Base-by-base conservation (phyloP, 2,329 filamentous ascomycete species). In the Exophiala phaeomuriformis region DNA sequence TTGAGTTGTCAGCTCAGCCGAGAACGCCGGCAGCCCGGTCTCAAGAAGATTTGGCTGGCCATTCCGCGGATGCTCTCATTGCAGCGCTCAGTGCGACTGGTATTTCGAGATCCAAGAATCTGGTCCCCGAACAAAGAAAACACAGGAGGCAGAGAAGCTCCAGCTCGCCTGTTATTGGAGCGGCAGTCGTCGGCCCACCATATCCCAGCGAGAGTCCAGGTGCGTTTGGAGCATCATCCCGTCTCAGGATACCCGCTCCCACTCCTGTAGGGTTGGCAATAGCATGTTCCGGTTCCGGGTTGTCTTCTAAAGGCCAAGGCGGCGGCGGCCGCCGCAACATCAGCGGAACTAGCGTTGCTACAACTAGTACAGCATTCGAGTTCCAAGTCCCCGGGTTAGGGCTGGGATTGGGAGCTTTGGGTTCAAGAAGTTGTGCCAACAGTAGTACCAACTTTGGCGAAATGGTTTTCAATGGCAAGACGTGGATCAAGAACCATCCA, bases 401-500 rank as follows among this genome's bases (percentile, higher is more conserved):
- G 5, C 32, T 53, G 10, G 50, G 47, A 19, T 19, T 19, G 19
- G 19, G 19, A 19, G 19, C 19, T 19, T 19, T 19, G 19, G 19
- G 19, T 19, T 19, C 19, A 19, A 19, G 19, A 19, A 19, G 19
- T 19, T 19, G 19, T 19, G 19, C 19, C 19, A 19, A 19, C 8
- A 32, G 49, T 33, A 43, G 49, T 9, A 41, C 6, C 9, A 47
- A 49, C 10, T 5, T 57, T 19, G 39, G 45, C 5, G 58, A 59
- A 27, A 37, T 59, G 45, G 33, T 58, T 48, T 61, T 41, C 48
- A 56, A 40, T 8, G 44, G 36, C n/a, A 53, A 47, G 52, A 58
- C 57, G 49, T 62, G 56, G 55, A 49, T 61, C n/a, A 41, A 48
- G 5, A 60, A 56, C 4, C 55, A 59, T 49, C 57, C 60, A 12